A percentile compares a stretch with the other conserved stretches of the same genome.
phyloP scores from a whole-genome alignment of 192 early-diverging fungal species.

The Entomortierella beljakovae region DNA sequence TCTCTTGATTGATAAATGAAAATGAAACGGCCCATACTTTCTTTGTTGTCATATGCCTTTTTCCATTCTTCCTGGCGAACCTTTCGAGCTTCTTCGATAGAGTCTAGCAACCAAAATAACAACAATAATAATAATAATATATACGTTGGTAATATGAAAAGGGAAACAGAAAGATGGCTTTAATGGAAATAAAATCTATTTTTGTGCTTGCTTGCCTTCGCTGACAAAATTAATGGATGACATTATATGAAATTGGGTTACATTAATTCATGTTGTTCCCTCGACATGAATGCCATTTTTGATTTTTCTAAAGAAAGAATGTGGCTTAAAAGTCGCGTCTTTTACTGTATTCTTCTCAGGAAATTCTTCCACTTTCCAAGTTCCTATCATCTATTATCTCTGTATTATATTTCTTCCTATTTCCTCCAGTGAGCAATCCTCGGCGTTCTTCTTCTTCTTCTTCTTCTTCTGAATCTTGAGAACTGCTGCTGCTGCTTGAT shows the following conservation, averaged over 20 bases:
- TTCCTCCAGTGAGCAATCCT: conserved; percentile 5
- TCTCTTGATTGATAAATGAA: not conserved
- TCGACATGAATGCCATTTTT: no score
- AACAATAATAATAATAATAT: no score
- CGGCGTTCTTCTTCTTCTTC: conserved; percentile 11
- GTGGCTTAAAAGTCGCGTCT: no score
- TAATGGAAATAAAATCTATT: not conserved
- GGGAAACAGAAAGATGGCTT: not conserved
- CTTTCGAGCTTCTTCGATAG: conserved; percentile 50
- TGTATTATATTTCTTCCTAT: not conserved
- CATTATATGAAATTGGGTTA: no score
- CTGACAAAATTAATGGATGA: conserved; percentile 47
- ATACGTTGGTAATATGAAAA: not conserved
- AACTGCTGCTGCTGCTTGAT: not conserved
- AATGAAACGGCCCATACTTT: conserved; percentile 7
- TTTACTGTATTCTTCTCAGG: no score
- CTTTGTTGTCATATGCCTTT: conserved; percentile 45
- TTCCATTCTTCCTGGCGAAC: conserved; percentile 55
- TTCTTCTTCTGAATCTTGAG: no score
- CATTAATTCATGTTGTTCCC: no score
- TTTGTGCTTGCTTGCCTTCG: conserved; percentile 22
- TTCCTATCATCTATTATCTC: not conserved
- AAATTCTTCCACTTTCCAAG: conserved; percentile 11
- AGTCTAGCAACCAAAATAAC: not conserved
- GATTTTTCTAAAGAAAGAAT: no score